Evolutionary conservation across 2,329 filamentous ascomycete genomes (phyloP), one percentile per base, ranked within the genome.

Genomic region (Microdochium paspali): DNA sequence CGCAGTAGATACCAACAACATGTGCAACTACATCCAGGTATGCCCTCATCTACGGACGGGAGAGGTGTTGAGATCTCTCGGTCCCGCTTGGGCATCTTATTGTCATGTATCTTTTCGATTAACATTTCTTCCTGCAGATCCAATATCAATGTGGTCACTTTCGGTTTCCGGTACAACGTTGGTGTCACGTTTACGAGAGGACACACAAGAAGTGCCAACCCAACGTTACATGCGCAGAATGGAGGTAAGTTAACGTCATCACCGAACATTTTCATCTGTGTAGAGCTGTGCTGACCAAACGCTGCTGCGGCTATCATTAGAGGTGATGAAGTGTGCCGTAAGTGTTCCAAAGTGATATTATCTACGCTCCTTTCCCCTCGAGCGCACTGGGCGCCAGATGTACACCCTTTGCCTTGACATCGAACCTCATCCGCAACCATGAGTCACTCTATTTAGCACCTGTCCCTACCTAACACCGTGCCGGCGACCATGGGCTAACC

Each of bases 301-400:
- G 24, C 20, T 20, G 18, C 20, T 46, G 5, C 31, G 15, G n/a
- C 31, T 9, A 21, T 21, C 31, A 30, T 10, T 30, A 47, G 45
- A 47, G 45, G 45, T 44, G 45, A 47, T 28, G 45, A 47, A 47
- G 45, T 47, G 42, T 47, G 45, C 24, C 42, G 45, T 47, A 47
- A 30, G 45, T 47, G 35, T 9, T 7, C 35, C 35, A 3, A 10
- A 7, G 18, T 21, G 15, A 7, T 20, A n/a, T 40, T 20, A 18
- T 40, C 23, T 20, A 40, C 35, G 35, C 35, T 21, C 35, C 18
- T 40, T 7, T 40, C n/a, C 35, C 35, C 35, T n/a, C n/a, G n/a
- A n/a, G n/a, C n/a, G n/a, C n/a, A n/a, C n/a, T n/a, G n/a, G n/a
- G n/a, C n/a, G n/a, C n/a, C n/a, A n/a, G n/a, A n/a, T n/a, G n/a